phyloP scores from a whole-genome alignment of 129 eudicot species.

The Chrysanthemum lavandulifolium region DNA sequence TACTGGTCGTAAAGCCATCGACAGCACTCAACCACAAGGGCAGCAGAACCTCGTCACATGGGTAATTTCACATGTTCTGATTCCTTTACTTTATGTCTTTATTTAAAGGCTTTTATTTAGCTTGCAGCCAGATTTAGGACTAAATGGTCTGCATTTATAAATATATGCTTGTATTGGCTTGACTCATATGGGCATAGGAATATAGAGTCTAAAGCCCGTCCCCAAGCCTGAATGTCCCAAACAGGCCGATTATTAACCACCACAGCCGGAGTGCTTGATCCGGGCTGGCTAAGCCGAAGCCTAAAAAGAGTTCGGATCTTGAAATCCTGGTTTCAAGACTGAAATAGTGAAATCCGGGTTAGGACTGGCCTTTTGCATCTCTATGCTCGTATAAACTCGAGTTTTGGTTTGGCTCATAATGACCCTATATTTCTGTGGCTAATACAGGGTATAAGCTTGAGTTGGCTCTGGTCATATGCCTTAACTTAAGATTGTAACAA shows the following conservation, averaged over 20 bases:
- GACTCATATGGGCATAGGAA: not conserved
- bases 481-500: not conserved
- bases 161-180: not conserved
- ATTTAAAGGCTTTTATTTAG: not conserved
- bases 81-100: not conserved
- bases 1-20: slow-evolving; percentile 68
- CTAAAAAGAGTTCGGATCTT: no score
- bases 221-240: no score
- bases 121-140: not conserved
- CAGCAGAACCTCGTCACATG: slow-evolving; percentile 60
- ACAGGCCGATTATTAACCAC: no score
- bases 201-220: not conserved
- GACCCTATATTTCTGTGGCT: no score
- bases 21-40: slow-evolving; percentile 41
- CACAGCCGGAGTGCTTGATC: no score
- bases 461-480: not conserved
- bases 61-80: slow-evolving; percentile 28
- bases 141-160: not conserved
- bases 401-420: not conserved
- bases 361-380: no score
- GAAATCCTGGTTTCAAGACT: no score
- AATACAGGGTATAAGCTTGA: no score
- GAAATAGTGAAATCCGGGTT: no score
- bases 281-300: no score
- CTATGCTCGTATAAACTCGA: not conserved